Evolutionary conservation across 106 monocot species (phyloP).

Genomic region (Allium sativum): DNA sequence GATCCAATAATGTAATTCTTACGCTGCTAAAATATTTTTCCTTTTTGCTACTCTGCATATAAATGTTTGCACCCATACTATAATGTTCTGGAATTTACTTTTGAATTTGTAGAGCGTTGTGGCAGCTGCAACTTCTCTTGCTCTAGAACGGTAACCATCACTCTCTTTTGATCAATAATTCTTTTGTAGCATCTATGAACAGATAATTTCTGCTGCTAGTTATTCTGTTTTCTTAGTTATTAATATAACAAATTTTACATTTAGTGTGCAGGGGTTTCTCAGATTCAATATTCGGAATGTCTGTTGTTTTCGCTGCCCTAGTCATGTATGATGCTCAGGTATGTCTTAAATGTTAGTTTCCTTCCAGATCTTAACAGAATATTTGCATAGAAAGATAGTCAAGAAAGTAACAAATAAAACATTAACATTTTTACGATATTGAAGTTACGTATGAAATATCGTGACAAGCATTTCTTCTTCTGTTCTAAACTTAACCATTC

Average conservation of each 20-base stretch:
- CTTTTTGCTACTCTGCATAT: too few relatives aligned
- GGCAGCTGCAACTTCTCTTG: constrained; percentile 72
- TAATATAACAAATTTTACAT: constrained; percentile 3
- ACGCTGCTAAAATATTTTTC: too few relatives aligned
- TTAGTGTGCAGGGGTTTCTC: constrained; percentile 69
- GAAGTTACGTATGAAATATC: background rate
- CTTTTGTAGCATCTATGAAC: background rate
- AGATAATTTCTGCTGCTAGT: background rate
- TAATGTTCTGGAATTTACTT: background rate
- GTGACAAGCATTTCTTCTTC: background rate
- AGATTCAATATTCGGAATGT: constrained; percentile 83
- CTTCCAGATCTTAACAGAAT: too few relatives aligned
- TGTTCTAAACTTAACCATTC: background rate
- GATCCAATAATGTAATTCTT: too few relatives aligned
- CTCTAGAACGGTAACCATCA: constrained; percentile 59
- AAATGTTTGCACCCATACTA: too few relatives aligned
- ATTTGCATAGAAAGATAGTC: too few relatives aligned
- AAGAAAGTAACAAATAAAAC: too few relatives aligned
- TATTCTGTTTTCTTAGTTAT: background rate
- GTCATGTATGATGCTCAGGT: constrained; percentile 99
- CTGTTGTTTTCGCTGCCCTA: constrained; percentile 59
- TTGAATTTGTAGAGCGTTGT: constrained; percentile 48
- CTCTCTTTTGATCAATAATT: background rate
- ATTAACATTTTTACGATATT: background rate
- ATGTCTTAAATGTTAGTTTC: constrained; percentile 1